Conservation (phyloP, 2,329 filamentous ascomycete species). For the Cladophialophora bantiana region DNA sequence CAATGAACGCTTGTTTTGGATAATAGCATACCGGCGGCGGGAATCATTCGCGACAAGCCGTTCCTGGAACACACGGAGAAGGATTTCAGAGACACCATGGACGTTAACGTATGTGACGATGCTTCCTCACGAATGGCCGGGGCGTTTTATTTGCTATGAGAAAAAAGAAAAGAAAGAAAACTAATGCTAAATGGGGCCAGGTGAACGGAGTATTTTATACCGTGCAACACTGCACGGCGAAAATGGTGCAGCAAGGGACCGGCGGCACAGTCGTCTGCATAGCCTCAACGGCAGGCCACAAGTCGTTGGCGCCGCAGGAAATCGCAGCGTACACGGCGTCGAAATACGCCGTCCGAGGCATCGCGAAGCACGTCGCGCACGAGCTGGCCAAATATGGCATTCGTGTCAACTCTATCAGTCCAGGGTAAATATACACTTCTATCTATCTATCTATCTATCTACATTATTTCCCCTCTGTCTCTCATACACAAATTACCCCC, state of each 20-base stretch:
- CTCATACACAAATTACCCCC: no score
- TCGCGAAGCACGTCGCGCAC: constrained; percentile 49
- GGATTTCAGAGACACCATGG: constrained; percentile 38
- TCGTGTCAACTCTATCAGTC: constrained; percentile 43
- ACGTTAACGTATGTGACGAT: constrained; percentile 18
- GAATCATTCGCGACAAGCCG: constrained; percentile 20
- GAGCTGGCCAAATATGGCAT: constrained; percentile 47
- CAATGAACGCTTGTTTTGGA: neutral
- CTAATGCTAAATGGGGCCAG: neutral
- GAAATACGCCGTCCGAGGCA: constrained; percentile 53
- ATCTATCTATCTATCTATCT: no score
- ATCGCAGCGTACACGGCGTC: constrained; percentile 46
- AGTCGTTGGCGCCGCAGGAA: constrained; percentile 44
- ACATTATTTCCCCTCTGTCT: neutral
- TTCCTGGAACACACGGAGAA: constrained; percentile 25
- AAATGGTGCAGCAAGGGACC: constrained; percentile 17
- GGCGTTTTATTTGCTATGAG: neutral
- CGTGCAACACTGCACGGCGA: constrained; percentile 16
- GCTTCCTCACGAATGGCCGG: neutral
- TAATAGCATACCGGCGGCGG: constrained; percentile 38
- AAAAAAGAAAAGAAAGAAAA: neutral
- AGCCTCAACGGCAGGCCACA: constrained; percentile 24
- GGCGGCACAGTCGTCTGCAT: constrained; percentile 37
- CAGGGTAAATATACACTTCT: constrained; percentile 33
- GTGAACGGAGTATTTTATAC: constrained; percentile 24